Conservation (phyloP, 345 rosid genomes). For the Moricandia moricandioides region DNA sequence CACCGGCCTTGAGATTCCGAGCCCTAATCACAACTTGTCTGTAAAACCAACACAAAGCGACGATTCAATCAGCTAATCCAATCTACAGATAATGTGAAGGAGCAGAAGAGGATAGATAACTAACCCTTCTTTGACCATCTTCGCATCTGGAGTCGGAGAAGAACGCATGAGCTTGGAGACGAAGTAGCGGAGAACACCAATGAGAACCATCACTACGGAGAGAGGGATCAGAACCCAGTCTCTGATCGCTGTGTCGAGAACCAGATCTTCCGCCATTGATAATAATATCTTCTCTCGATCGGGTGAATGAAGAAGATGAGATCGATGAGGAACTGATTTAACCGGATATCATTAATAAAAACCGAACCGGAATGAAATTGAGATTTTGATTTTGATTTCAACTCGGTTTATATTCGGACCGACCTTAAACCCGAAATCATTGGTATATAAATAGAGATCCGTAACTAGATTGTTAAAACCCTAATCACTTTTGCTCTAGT, state of each 20-base stretch:
- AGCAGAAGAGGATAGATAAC: conserved; percentile 10
- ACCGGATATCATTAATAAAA: neutral
- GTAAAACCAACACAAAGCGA: conserved; percentile 1
- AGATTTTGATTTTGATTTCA: neutral
- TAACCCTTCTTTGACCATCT: conserved; percentile 84
- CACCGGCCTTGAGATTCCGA: conserved; percentile 75
- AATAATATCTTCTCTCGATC: neutral
- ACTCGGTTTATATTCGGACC: neutral
- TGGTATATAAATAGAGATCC: neutral
- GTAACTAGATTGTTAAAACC: neutral
- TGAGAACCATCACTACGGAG: conserved; percentile 90
- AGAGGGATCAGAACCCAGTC: conserved; percentile 94
- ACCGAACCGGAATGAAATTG: neutral
- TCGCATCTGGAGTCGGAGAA: conserved; percentile 69
- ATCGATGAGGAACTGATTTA: neutral
- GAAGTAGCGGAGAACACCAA: conserved; percentile 86
- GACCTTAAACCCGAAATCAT: neutral
- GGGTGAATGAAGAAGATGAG: neutral
- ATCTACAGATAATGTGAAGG: neutral
- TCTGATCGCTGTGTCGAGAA: conserved; percentile 91
- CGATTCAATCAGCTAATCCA: neutral
- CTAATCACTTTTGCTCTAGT: neutral
- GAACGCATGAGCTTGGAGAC: conserved; percentile 76
- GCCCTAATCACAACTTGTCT: conserved; percentile 89
- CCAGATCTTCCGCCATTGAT: conserved; percentile 91